Evolutionary conservation across 331 rosid genomes (phyloP).

Genomic region (Acacia concinna): DNA sequence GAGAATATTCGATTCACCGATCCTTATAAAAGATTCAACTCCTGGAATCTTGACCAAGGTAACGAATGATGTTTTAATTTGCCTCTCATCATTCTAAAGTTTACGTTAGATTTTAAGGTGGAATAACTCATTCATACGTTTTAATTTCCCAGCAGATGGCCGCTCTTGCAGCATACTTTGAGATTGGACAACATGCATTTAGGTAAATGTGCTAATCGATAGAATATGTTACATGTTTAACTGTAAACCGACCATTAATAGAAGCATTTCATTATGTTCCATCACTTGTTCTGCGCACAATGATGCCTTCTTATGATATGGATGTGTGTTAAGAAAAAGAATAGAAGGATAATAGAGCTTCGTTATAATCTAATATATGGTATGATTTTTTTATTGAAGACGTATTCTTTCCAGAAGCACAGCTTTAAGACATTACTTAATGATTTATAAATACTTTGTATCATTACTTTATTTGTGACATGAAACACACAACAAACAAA

Average conservation of each 20-base stretch:
- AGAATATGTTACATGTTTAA: neutral
- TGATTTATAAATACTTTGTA: too few relatives aligned
- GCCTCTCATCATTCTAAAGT: neutral
- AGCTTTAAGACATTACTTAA: too few relatives aligned
- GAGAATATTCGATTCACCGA: neutral
- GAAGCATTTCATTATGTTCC: neutral
- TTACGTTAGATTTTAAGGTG: neutral
- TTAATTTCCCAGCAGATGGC: conserved; percentile 64
- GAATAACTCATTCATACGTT: neutral
- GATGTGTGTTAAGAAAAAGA: too few relatives aligned
- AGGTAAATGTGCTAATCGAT: conserved; percentile 43
- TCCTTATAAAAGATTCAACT: neutral
- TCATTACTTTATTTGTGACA: too few relatives aligned
- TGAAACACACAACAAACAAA: too few relatives aligned
- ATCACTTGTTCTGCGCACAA: conserved; percentile 1
- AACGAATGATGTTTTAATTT: neutral
- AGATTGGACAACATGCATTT: conserved; percentile 85
- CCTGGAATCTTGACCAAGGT: neutral
- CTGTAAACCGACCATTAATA: too few relatives aligned
- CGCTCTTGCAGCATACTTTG: conserved; percentile 76
- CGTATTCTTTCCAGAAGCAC: too few relatives aligned
- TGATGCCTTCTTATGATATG: too few relatives aligned
- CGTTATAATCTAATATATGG: too few relatives aligned
- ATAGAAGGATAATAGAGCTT: too few relatives aligned
- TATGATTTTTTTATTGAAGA: too few relatives aligned